Conservation (phyloP, 768 basidiomycete genomes). For the Paxillus ammoniavirescens region DNA sequence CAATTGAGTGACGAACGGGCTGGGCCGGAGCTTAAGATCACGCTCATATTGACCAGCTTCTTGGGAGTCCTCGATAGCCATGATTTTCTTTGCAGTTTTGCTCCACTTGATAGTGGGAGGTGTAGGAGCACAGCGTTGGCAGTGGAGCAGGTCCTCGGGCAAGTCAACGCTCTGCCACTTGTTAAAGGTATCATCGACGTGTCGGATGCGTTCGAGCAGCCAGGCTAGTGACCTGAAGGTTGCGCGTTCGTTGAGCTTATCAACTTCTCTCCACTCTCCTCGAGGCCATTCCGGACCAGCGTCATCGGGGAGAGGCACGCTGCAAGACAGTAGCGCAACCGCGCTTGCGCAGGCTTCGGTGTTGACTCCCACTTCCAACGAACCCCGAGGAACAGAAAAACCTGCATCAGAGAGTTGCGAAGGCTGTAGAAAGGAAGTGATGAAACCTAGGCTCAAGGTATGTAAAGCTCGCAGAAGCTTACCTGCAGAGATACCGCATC, state of each 20-base stretch:
- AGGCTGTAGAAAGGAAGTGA: constrained; percentile 39
- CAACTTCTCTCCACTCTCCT: constrained; percentile 74
- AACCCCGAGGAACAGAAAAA: constrained; percentile 61
- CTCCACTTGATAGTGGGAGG: constrained; percentile 78
- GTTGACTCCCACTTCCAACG: constrained; percentile 49
- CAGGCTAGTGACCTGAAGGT: constrained; percentile 83
- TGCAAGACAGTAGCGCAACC: constrained; percentile 75
- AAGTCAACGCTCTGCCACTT: constrained; percentile 64
- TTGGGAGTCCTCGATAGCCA: constrained; percentile 78
- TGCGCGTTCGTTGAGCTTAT: constrained; percentile 80
- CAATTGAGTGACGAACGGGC: constrained; percentile 83
- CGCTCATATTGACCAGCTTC: constrained; percentile 91
- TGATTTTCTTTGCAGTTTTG: constrained; percentile 52
- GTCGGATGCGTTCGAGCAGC: constrained; percentile 81
- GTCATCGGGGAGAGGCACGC: constrained; percentile 66
- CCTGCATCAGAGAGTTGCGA: constrained; percentile 51
- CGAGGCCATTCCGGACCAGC: constrained; percentile 79
- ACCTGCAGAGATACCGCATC: constrained; percentile 55
- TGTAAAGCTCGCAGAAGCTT: constrained; percentile 13
- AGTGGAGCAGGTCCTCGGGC: constrained; percentile 48
- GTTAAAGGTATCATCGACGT: constrained; percentile 62
- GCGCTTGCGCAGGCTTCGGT: constrained; percentile 71
- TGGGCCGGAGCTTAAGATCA: constrained; percentile 81
- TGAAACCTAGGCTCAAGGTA: constrained; percentile 1
- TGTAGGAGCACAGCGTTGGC: constrained; percentile 79